Base-by-base conservation (phyloP, 805 yeast genomes). In the Kluyveromyces aestuarii region DNA sequence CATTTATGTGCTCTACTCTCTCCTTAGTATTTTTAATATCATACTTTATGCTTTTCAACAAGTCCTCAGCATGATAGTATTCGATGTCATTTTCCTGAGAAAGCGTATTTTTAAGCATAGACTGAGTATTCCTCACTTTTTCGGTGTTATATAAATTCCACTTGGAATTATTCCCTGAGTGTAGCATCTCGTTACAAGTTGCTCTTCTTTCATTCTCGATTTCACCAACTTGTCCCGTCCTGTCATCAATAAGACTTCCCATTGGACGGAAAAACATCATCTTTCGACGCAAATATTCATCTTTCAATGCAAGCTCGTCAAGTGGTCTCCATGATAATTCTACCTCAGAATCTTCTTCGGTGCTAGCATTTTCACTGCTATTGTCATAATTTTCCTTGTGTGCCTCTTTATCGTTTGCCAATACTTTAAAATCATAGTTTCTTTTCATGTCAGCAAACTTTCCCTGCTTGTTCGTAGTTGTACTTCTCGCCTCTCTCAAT, bases 251-350 rank as follows among this genome's bases (percentile, higher is more conserved):
- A 39, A 11, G 13, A 36, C 17, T 27, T 6, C n/a, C 45, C 45
- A 43, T 43, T 33, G 45, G 45, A 10, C 36, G 35, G 25, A 43
- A 43, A 16, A 30, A 27, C 8, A 9, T 33, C 21, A 6, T 33
- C 5, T n/a, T 36, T 18, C 27, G n/a, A 18, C n/a, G 8, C 10
- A 33, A 3, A 8, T n/a, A 13, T 33, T 27, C 33, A 2, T 27
- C 17, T 43, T 43, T 43, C 16, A 43, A 19, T 2, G 33, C 45
- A 9, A 43, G 18, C n/a, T 43, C 45, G 18, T 43, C 45, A n/a
- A 43, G 36, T 9, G 45, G 45, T 17, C 45, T 33, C 45, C 45
- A 43, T 6, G 45, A 43, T 8, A 43, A n/a, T 21, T 35, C 45
- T n/a, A 36, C 18, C n/a, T 43, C 45, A 11, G 45, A 43, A 3